Evolutionary conservation across 2,329 filamentous ascomycete genomes (phyloP), one percentile per base, ranked within the genome.

Genomic region (Teratosphaeria zuluensis): DNA sequence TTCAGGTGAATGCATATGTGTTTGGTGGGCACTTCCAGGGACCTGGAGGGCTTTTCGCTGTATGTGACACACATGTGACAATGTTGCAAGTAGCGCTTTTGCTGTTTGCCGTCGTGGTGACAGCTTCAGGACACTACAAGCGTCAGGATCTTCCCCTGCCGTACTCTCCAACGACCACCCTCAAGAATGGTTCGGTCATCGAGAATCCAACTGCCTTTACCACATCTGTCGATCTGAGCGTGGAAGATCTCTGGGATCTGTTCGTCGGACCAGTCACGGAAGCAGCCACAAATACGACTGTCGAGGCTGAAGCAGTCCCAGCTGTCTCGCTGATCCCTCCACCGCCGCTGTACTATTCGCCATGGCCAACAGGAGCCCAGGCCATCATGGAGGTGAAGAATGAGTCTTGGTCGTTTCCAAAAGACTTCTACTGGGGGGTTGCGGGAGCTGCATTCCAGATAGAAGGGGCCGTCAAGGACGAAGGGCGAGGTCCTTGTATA

Each of bases 371-470:
- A 7, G 70, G 70, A 30, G 67, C 65, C 42, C 71, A 72, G 60
- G 66, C 67, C 6, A 69, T 67, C 1, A 53, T 65, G 28, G 59
- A 63, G 48, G 16, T 59, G 19, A 71, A 69, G 61, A 72, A 70
- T 42, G 65, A 68, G 24, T 69, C 65, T 48, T 70, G 66, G 62
- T 64, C 66, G 12, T 65, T 72, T 24, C 70, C 69, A 0, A 62
- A 63, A 21, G 64, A 68, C 55, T 72, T 72, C 58, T 57, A 61
- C 11, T 72, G 68, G 66, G 70, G 70, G 9, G 67, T 70, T 11
- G 75, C 70, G 12, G 65, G 66, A 28, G 65, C 68, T 32, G 69
- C 71, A 1, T 71, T 63, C 56, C 71, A 73, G 57, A 65, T 72
- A 38, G 71, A 70, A 57, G 70, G 69, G 19, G 69, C 66, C 14